Conservation (phyloP, 768 basidiomycete genomes). For the Mrakia hoshinonis region DNA sequence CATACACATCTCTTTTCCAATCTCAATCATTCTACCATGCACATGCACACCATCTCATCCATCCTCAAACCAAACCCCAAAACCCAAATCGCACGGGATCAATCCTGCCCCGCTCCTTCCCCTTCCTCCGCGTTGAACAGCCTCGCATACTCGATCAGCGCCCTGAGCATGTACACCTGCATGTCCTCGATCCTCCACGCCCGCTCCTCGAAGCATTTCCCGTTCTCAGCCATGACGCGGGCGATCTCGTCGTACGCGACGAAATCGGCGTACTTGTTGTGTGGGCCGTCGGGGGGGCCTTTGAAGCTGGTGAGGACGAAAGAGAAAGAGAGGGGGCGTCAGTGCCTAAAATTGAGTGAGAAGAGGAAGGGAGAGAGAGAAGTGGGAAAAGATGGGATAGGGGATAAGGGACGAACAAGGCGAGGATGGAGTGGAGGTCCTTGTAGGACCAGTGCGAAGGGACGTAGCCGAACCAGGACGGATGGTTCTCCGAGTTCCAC, state of each 20-base stretch:
- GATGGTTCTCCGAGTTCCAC: constrained; percentile 8
- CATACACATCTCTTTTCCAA: too few relatives aligned
- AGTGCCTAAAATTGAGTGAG: background rate
- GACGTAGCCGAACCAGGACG: background rate
- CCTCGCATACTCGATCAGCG: constrained; percentile 8
- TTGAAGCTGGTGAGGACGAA: background rate
- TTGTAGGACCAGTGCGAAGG: constrained; percentile 6
- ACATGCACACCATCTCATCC: too few relatives aligned
- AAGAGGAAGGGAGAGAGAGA: background rate
- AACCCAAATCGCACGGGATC: too few relatives aligned
- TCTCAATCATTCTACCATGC: too few relatives aligned
- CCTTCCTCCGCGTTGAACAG: background rate
- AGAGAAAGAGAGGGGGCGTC: background rate
- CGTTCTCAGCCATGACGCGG: constrained; percentile 1
- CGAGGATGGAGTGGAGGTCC: background rate
- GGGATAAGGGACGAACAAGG: background rate
- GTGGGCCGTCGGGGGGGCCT: background rate
- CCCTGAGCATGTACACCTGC: constrained; percentile 8
- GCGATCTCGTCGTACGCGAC: constrained; percentile 12
- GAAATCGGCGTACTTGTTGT: background rate
- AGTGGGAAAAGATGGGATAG: too few relatives aligned
- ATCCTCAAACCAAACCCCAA: too few relatives aligned
- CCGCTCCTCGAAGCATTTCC: constrained; percentile 4
- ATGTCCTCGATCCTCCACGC: constrained; percentile 15
- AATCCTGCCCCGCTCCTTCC: background rate